These are phyloP conservation scores for Claviceps digitariae DNA, from an alignment of 2,329 filamentous ascomycete genomes.

Conservation along the genomic window DNA sequence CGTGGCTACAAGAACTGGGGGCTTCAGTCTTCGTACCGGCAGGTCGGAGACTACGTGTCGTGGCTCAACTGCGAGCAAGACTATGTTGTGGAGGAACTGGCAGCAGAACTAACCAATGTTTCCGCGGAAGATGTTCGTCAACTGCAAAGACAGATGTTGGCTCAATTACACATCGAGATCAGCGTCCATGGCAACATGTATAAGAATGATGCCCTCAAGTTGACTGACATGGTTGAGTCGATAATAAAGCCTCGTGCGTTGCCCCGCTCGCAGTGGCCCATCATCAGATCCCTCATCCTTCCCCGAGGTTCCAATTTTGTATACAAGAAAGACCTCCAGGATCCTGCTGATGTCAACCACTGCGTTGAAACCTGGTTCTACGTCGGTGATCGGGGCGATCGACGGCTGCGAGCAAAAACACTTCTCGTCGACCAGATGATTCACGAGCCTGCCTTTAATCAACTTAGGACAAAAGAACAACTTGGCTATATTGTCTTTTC, in stretches of 20 bases:
- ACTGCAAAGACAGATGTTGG: conserved; percentile 69
- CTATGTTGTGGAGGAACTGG: conserved; percentile 67
- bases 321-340: conserved; percentile 67
- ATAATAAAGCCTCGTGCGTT: conserved; percentile 62
- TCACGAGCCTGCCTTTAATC: conserved; percentile 87
- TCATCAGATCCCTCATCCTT: conserved; percentile 62
- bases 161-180: conserved; percentile 76
- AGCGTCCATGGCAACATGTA: conserved; percentile 87
- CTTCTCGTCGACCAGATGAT: conserved; percentile 80
- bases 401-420: conserved; percentile 58
- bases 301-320: conserved; percentile 72
- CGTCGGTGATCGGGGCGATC: conserved; percentile 55
- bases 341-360: conserved; percentile 81
- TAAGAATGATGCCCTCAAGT: conserved; percentile 78
- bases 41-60: conserved; percentile 69
- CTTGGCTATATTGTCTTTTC: conserved; percentile 94
- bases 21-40: conserved; percentile 76
- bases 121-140: conserved; percentile 59
- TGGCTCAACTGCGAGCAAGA: conserved; percentile 68
- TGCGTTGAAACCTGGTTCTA: conserved; percentile 69
- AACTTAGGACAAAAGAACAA: conserved; percentile 91
- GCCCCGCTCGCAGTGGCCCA: conserved; percentile 66
- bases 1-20: conserved; percentile 77
- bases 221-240: conserved; percentile 71
- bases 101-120: conserved; percentile 61